Evolutionary conservation across 805 yeast genomes (phyloP), one percentile per base, ranked within the genome.

Genomic region (Candida koratica): DNA sequence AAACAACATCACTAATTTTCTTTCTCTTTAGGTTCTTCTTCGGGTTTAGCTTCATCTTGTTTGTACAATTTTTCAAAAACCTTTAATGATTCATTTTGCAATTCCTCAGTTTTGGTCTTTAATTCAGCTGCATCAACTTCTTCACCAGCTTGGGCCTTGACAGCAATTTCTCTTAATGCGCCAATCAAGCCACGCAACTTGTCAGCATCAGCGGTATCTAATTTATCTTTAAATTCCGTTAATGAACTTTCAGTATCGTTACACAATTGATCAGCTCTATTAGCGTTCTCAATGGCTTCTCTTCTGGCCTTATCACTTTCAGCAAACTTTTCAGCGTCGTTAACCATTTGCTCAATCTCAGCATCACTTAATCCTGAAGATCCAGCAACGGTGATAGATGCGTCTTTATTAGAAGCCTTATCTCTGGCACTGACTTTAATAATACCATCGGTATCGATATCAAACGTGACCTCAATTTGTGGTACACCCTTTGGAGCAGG

Each of bases 401-500:
- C 88, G 51, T 84, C 89, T 77, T 88, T 88, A 73, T 83, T 85
- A 47, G 94, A 79, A 47, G 89, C 93, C 76, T 87, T 84, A 71
- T 88, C 97, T 55, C 81, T 80, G 38, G 96, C 96, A 63, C 86
- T 79, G 41, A 88, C 96, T 74, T 88, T 89, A 73, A 88, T 87
- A 63, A 88, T 89, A 57, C 97, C 97, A 68, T 88, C 96, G 48
- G 97, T 95, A 66, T 88, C 97, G 60, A 88, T 84, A 69, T 89
- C 97, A 63, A 88, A 88, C 45, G 95, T 77, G 62, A 88, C 97
- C 73, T 84, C 94, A 58, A 84, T 84, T 73, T 84, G 94, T 49
- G 94, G 94, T 50, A 84, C 90, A 73, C 94, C 94, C 81, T 84
- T 84, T 67, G 93, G 89, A 53, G 93, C 93, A 49, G 94, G 94